phyloP scores from a whole-genome alignment of 2,329 filamentous ascomycete species.

The Stachybotrys echinatus region DNA sequence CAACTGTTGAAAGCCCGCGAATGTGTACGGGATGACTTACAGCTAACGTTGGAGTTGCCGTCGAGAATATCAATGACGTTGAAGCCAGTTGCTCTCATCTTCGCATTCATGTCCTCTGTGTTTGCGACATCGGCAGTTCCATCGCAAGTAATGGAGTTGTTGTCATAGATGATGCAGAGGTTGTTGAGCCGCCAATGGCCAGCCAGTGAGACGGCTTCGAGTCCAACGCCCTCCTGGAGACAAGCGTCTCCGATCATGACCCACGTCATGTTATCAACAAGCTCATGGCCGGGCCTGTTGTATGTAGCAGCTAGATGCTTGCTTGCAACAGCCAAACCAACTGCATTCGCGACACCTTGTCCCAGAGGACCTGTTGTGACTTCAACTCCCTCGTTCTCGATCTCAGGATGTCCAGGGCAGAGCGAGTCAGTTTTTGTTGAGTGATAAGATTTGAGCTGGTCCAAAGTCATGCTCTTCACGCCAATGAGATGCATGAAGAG shows the following conservation, averaged over 20 bases:
- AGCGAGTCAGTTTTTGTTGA: slow-evolving; percentile 36
- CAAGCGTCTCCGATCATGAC: slow-evolving; percentile 56
- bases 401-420: slow-evolving; percentile 53
- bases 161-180: slow-evolving; percentile 53
- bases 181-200: slow-evolving; percentile 52
- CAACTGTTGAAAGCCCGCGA: not conserved
- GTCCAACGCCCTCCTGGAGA: slow-evolving; percentile 51
- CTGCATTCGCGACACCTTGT: slow-evolving; percentile 56
- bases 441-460: slow-evolving; percentile 35
- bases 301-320: slow-evolving; percentile 50
- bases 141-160: slow-evolving; percentile 55
- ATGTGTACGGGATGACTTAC: slow-evolving; percentile 2
- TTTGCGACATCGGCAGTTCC: slow-evolving; percentile 41
- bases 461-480: slow-evolving; percentile 1
- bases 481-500: slow-evolving; percentile 2
- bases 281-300: slow-evolving; percentile 41
- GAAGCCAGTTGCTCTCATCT: slow-evolving; percentile 47
- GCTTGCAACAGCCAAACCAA: slow-evolving; percentile 52
- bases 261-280: slow-evolving; percentile 47
- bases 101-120: slow-evolving; percentile 46
- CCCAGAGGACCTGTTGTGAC: slow-evolving; percentile 56
- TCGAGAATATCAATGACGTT: slow-evolving; percentile 43
- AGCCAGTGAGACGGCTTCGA: slow-evolving; percentile 52
- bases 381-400: slow-evolving; percentile 52
- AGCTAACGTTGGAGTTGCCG: slow-evolving; percentile 39